Conservation (phyloP, 257 asterid species). For the Solanum tacnaense region DNA sequence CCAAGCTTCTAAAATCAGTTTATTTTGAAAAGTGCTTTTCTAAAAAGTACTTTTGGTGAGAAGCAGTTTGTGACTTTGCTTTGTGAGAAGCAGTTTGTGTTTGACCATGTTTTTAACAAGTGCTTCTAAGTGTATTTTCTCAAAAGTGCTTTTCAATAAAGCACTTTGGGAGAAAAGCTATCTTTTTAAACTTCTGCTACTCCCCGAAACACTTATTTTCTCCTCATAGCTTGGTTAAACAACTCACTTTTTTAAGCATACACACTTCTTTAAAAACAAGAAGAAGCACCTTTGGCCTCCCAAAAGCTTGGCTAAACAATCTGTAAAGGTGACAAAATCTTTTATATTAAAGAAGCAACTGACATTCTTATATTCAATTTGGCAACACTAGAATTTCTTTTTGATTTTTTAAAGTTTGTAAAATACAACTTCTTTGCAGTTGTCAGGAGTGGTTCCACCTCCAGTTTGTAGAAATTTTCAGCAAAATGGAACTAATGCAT, state of each 20-base stretch:
- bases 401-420: neutral
- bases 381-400: neutral
- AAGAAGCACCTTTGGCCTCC: neutral
- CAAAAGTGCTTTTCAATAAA: neutral
- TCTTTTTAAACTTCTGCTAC: neutral
- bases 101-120: neutral
- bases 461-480: conserved; percentile 72
- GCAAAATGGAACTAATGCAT: conserved; percentile 50
- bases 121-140: neutral
- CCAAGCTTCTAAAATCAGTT: neutral
- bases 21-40: neutral
- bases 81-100: neutral
- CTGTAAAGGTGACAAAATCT: neutral
- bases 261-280: neutral
- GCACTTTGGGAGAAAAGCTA: neutral
- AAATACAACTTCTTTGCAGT: conserved; percentile 33
- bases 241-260: neutral
- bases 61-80: neutral
- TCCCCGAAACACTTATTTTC: neutral
- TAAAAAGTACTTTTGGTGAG: neutral
- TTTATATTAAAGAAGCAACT: neutral
- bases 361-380: neutral
- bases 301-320: neutral
- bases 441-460: conserved; percentile 89
- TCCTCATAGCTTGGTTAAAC: neutral